phyloP scores from a whole-genome alignment of 2,329 filamentous ascomycete genomes.

The Akanthomyces dipterigenus region DNA sequence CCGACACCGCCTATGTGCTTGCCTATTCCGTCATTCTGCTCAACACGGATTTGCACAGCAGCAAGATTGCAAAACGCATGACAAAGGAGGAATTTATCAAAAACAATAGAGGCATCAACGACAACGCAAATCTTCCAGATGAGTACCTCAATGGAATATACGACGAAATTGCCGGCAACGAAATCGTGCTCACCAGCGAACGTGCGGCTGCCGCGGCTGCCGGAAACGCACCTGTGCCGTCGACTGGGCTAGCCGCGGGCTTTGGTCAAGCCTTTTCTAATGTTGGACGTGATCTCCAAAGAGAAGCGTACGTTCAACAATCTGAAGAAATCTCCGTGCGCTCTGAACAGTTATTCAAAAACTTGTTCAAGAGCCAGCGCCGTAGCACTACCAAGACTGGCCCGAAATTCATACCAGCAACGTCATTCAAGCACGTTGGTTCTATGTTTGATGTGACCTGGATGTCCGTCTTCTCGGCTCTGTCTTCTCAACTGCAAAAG shows the following conservation, averaged over 20 bases:
- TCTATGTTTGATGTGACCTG: conserved; percentile 98
- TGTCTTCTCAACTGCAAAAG: conserved; percentile 90
- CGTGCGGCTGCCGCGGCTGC: conserved; percentile 80
- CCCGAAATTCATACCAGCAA: conserved; percentile 80
- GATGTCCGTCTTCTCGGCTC: conserved; percentile 97
- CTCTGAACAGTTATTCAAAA: conserved; percentile 83
- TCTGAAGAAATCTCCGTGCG: conserved; percentile 81
- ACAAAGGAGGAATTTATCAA: conserved; percentile 97
- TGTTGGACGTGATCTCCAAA: conserved; percentile 81
- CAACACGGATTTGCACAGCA: conserved; percentile 92
- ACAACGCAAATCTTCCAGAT: conserved; percentile 84
- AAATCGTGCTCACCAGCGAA: conserved; percentile 92
- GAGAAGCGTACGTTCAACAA: conserved; percentile 89
- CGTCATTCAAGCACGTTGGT: conserved; percentile 88
- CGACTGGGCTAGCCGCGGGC: conserved; percentile 68
- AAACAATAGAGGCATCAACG: conserved; percentile 97
- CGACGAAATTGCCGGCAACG: conserved; percentile 84
- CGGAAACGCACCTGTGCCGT: conserved; percentile 52
- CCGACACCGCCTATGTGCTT: conserved; percentile 93
- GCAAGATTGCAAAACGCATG: conserved; percentile 79
- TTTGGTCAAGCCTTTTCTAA: conserved; percentile 87
- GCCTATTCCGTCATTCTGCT: conserved; percentile 95
- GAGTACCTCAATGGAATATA: conserved; percentile 87
- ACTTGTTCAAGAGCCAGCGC: conserved; percentile 81
- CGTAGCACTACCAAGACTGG: conserved; percentile 65